phyloP scores from a whole-genome alignment of 176 grass and related monocot species.

The Carex parvula region DNA sequence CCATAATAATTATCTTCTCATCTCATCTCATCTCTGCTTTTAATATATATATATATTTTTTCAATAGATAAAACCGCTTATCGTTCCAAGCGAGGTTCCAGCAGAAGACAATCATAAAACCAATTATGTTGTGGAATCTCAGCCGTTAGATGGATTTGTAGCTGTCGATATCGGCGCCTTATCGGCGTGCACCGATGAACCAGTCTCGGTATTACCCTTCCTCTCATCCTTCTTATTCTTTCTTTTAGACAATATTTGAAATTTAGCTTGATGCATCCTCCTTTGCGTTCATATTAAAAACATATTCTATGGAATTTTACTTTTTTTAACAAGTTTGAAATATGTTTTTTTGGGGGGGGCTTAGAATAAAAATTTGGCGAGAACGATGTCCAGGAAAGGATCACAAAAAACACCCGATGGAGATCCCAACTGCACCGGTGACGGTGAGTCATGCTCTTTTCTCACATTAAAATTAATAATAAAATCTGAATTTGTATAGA shows the following conservation, averaged over 20 bases:
- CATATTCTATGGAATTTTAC: too few relatives aligned
- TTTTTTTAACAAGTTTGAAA: not conserved
- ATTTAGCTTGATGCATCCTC: not conserved
- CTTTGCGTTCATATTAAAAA: too few relatives aligned
- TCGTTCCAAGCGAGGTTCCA: not conserved
- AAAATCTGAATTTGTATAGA: too few relatives aligned
- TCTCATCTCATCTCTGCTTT: constrained; percentile 15
- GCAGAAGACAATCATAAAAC: not conserved
- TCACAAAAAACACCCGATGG: constrained; percentile 53
- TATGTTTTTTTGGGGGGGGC: constrained; percentile 1
- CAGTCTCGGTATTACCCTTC: constrained; percentile 10
- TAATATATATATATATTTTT: not conserved
- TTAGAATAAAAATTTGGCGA: constrained; percentile 45
- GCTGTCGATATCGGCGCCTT: constrained; percentile 58
- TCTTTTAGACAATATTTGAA: not conserved
- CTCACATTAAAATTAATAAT: not conserved
- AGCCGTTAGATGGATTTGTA: constrained; percentile 46
- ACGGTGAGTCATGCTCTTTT: constrained; percentile 35
- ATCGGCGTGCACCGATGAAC: constrained; percentile 34
- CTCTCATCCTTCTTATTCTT: not conserved
- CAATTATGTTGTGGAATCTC: not conserved
- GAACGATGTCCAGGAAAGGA: constrained; percentile 67
- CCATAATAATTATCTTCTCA: not conserved
- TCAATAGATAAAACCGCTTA: not conserved
- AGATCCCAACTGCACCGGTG: constrained; percentile 46